phyloP scores from a whole-genome alignment of 495 filamentous ascomycete genomes.

The Aspergillus panamensis region DNA sequence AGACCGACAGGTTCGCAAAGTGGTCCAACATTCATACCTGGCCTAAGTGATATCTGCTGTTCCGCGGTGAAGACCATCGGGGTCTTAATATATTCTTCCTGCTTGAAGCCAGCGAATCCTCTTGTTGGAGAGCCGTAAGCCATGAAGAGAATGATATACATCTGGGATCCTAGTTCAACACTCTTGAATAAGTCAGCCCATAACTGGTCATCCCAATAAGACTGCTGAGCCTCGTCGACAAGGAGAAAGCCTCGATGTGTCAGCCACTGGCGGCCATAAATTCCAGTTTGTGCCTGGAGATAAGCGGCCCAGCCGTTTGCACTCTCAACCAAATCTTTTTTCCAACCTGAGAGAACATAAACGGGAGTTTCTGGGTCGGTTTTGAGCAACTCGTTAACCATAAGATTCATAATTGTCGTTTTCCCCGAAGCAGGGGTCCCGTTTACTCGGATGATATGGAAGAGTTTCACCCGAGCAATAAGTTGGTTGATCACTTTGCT shows the following conservation, averaged over 20 bases:
- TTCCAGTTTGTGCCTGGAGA: constrained; percentile 13
- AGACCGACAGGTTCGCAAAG: constrained; percentile 17
- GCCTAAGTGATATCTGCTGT: constrained; percentile 19
- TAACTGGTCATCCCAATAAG: constrained; percentile 15
- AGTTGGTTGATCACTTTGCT: constrained; percentile 4
- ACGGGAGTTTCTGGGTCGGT: constrained; percentile 7
- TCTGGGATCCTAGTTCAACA: constrained; percentile 3
- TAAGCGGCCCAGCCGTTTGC: constrained; percentile 12
- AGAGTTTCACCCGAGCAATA: constrained; percentile 12
- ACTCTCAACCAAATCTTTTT: not conserved
- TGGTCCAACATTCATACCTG: constrained; percentile 2
- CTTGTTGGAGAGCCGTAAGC: constrained; percentile 20
- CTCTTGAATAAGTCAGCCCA: constrained; percentile 20
- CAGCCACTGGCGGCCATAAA: constrained; percentile 12
- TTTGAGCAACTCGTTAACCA: constrained; percentile 16
- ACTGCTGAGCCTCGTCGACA: constrained; percentile 18
- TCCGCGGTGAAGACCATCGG: constrained; percentile 12
- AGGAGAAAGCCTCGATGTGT: constrained; percentile 16
- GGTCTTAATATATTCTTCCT: constrained; percentile 4
- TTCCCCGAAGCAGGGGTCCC: constrained; percentile 22
- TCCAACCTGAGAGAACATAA: constrained; percentile 13
- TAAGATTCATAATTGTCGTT: constrained; percentile 13
- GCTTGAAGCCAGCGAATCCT: constrained; percentile 7
- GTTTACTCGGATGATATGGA: constrained; percentile 13
- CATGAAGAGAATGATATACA: constrained; percentile 18